Conservation (phyloP, 1,139 yeast species). For the Pichia sp. region DNA sequence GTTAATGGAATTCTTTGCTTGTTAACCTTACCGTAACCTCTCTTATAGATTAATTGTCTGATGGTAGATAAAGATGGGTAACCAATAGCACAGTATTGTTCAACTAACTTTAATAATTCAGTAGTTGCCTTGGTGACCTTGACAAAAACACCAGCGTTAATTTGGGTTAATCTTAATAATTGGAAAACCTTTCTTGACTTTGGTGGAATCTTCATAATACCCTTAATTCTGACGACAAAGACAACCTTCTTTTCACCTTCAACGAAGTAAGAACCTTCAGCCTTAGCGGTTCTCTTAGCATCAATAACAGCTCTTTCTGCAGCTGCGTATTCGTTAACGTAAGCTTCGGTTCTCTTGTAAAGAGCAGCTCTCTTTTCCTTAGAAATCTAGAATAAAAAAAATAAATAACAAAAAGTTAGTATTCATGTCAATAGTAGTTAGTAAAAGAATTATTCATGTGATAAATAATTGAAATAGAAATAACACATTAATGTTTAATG, state of each 20-base stretch:
- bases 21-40: slow-evolving; percentile 99
- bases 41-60: slow-evolving; percentile 97
- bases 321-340: slow-evolving; percentile 92
- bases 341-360: slow-evolving; percentile 97
- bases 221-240: slow-evolving; percentile 98
- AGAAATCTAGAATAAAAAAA: slow-evolving; percentile 47
- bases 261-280: slow-evolving; percentile 93
- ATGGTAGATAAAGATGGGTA: slow-evolving; percentile 96
- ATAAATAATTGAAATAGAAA: not conserved
- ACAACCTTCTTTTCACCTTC: slow-evolving; percentile 96
- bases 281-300: slow-evolving; percentile 96
- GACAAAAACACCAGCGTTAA: slow-evolving; percentile 97
- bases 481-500: not conserved
- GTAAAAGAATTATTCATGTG: not conserved
- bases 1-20: slow-evolving; percentile 95
- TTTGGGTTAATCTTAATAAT: slow-evolving; percentile 94
- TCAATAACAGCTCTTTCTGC: slow-evolving; percentile 89
- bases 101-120: slow-evolving; percentile 94
- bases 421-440: not conserved
- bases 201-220: slow-evolving; percentile 99
- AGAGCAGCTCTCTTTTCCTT: slow-evolving; percentile 92
- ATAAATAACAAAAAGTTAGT: slow-evolving; percentile 6
- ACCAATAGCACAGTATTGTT: slow-evolving; percentile 99
- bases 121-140: slow-evolving; percentile 97
- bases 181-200: slow-evolving; percentile 99